Evolutionary conservation across 2,329 filamentous ascomycete genomes (phyloP).

Genomic region (Fusarium multiceps): DNA sequence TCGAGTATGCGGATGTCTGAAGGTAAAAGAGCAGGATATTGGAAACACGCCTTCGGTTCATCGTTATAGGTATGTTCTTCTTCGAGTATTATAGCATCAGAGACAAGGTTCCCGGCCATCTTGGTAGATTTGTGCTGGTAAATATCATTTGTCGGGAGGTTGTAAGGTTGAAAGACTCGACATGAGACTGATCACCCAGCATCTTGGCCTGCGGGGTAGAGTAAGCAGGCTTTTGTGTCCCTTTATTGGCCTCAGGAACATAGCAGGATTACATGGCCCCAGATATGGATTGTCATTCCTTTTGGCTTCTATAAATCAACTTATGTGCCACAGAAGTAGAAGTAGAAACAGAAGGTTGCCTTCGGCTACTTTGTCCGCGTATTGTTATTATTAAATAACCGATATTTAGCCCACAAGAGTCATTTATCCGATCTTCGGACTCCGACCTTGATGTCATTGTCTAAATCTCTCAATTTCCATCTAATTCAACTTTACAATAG

Average conservation of each 20-base stretch:
- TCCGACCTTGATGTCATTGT: background rate
- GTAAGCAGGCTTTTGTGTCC: too few species aligned
- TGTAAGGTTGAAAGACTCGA: too few species aligned
- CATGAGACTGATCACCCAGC: too few species aligned
- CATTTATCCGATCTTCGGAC: background rate
- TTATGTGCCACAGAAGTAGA: too few species aligned
- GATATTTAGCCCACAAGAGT: constrained; percentile 35
- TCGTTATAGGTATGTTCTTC: rapidly evolving
- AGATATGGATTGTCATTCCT: too few species aligned
- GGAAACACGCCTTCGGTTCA: background rate
- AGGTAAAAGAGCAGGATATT: background rate
- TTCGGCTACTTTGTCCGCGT: background rate
- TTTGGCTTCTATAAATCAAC: too few species aligned
- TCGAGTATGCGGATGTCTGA: background rate
- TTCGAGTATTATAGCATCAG: rapidly evolving
- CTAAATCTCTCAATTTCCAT: background rate
- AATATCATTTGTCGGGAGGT: background rate
- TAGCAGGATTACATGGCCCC: too few species aligned
- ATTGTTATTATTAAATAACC: constrained; percentile 18
- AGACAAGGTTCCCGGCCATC: background rate
- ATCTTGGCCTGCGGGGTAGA: too few species aligned
- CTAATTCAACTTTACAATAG: background rate
- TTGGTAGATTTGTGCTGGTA: background rate
- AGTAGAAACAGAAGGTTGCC: too few species aligned
- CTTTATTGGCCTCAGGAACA: too few species aligned